Percentiles rank a stretch among this genome's conserved stretches.
phyloP scores from a whole-genome alignment of 1,284 basidiomycete species.

The Hemileia vastatrix region DNA sequence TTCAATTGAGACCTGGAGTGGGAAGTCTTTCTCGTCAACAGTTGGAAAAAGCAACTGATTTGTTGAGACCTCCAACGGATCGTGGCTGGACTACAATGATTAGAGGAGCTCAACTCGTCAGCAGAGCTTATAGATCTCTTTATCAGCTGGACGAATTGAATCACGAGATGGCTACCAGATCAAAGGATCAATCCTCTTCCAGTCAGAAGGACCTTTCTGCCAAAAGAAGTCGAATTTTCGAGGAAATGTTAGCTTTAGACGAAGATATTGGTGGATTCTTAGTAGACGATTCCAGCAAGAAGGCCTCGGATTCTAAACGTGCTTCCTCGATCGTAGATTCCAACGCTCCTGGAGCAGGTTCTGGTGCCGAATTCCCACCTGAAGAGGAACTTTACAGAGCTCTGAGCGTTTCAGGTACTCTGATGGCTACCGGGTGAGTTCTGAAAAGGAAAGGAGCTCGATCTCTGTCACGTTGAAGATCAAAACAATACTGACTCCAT shows the following conservation, averaged over 20 bases:
- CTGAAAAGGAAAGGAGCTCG: too few relatives aligned
- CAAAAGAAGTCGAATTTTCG: constrained; percentile 28
- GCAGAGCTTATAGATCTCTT: constrained; percentile 29
- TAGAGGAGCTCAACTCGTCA: constrained; percentile 34
- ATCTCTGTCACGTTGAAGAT: too few relatives aligned
- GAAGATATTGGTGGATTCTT: constrained; percentile 25
- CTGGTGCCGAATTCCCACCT: background rate
- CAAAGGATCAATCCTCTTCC: constrained; percentile 20
- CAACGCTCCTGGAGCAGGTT: too few relatives aligned
- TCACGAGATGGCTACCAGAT: constrained; percentile 26
- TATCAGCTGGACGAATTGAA: constrained; percentile 34
- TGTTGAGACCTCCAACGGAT: background rate
- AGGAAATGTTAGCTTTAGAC: constrained; percentile 33
- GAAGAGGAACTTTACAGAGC: background rate
- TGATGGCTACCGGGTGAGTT: background rate
- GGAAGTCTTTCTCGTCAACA: background rate
- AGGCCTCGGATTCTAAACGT: background rate
- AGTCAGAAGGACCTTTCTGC: constrained; percentile 27
- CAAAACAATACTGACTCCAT: too few relatives aligned
- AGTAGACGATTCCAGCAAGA: background rate
- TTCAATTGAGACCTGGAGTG: background rate
- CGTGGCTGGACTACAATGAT: constrained; percentile 21
- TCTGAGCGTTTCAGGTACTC: background rate
- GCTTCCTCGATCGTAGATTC: background rate
- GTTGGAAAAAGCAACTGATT: background rate